These are phyloP conservation scores for Termitomyces bulborhizus DNA, from an alignment of 768 basidiomycete genomes.

Conservation along the genomic window DNA sequence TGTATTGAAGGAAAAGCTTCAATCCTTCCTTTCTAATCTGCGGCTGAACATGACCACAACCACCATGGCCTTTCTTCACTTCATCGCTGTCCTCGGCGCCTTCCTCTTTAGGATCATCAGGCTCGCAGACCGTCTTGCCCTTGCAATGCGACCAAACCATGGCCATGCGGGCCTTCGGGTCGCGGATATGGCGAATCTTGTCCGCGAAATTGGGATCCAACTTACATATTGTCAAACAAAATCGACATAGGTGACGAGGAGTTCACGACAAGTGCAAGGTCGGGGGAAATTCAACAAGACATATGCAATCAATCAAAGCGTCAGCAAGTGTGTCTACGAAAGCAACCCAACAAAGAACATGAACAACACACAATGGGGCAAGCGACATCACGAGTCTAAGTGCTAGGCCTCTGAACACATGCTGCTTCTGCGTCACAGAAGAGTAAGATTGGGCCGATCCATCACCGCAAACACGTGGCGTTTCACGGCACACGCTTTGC, in stretches of 20 bases:
- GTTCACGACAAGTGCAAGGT: conserved; percentile 17
- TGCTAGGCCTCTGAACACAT: conserved; percentile 53
- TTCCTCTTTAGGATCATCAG: conserved; percentile 86
- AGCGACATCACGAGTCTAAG: conserved; percentile 49
- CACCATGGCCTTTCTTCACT: conserved; percentile 89
- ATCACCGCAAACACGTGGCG: conserved; percentile 28
- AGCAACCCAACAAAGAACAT: conserved; percentile 21
- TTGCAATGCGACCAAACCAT: conserved; percentile 85
- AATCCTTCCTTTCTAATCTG: conserved; percentile 89
- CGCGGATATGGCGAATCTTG: conserved; percentile 81
- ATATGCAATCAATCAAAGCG: conserved; percentile 58
- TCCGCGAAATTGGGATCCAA: conserved; percentile 80
- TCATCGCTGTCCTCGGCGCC: conserved; percentile 66
- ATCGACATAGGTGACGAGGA: conserved; percentile 20
- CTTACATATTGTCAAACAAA: conserved; percentile 39
- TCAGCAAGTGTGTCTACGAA: conserved; percentile 52
- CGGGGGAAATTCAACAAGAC: conserved; percentile 21
- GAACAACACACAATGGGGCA: conserved; percentile 51
- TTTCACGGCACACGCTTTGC: conserved; percentile 26
- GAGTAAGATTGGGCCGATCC: conserved; percentile 48
- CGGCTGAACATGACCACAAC: conserved; percentile 92
- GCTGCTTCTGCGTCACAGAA: conserved; percentile 67
- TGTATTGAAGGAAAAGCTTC: conserved; percentile 92
- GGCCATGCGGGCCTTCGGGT: conserved; percentile 83
- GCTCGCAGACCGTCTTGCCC: conserved; percentile 81